A percentile compares a stretch with the other conserved stretches of the same genome.
Conservation (phyloP, 768 basidiomycete genomes). For the Suillus ampliporus region DNA sequence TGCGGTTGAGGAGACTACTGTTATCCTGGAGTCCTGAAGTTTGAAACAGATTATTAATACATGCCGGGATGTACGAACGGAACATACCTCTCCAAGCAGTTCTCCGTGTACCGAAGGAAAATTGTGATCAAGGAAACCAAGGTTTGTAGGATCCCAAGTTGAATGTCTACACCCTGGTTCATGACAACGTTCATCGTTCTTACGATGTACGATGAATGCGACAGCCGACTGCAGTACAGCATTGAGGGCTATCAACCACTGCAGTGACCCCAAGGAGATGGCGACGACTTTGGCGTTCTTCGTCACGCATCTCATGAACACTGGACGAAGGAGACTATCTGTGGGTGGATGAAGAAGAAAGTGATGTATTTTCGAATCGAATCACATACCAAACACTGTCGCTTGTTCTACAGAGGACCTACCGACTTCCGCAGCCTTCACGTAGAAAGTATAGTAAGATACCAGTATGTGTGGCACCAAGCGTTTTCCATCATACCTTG, state of each 20-base stretch:
- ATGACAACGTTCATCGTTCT: conserved; percentile 86
- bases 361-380: background rate
- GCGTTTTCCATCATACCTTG: no score
- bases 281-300: conserved; percentile 94
- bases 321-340: conserved; percentile 84
- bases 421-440: conserved; percentile 87
- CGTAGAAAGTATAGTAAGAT: conserved; percentile 23
- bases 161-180: conserved; percentile 95
- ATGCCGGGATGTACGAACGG: background rate
- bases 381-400: conserved; percentile 64
- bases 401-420: conserved; percentile 84
- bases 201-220: conserved; percentile 78
- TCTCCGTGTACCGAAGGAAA: conserved; percentile 82
- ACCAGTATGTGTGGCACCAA: no score
- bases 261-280: conserved; percentile 90
- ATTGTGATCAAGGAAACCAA: conserved; percentile 90
- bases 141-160: conserved; percentile 91
- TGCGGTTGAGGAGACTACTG: conserved; percentile 96
- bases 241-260: conserved; percentile 85
- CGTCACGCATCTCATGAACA: conserved; percentile 93
- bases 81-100: conserved; percentile 84
- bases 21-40: conserved; percentile 92
- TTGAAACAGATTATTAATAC: conserved; percentile 73
- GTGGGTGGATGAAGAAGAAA: conserved; percentile 18
- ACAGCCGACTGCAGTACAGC: conserved; percentile 84